A percentile compares a stretch with the other conserved stretches of the same genome.
These are phyloP conservation scores for Colletotrichum theobromicola DNA, from an alignment of 2,329 filamentous ascomycete genomes.

Conservation along the genomic window DNA sequence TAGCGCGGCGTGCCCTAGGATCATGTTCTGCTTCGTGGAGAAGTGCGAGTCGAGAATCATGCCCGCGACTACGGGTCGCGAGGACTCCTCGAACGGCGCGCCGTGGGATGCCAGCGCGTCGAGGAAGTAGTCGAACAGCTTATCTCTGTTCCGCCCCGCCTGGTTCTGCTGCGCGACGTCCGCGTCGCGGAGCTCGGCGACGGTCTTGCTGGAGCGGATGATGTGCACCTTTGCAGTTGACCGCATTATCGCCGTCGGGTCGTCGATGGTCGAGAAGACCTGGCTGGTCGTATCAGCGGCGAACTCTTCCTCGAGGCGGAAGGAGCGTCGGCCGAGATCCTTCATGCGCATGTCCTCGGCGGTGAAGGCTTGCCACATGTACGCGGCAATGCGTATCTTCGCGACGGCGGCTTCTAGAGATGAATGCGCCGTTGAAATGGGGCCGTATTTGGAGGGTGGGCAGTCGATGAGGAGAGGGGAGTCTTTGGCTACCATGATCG, in stretches of 20 bases:
- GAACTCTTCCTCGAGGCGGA: slow-evolving; percentile 78
- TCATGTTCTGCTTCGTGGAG: slow-evolving; percentile 61
- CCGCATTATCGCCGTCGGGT: slow-evolving; percentile 6
- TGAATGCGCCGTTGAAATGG: slow-evolving; percentile 53
- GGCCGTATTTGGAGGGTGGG: slow-evolving; percentile 61
- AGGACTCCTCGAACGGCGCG: slow-evolving; percentile 31
- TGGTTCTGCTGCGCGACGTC: slow-evolving; percentile 69
- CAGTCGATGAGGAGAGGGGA: slow-evolving; percentile 73
- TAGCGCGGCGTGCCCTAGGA: slow-evolving; percentile 71
- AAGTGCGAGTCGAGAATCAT: slow-evolving; percentile 74
- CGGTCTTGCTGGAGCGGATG: slow-evolving; percentile 68
- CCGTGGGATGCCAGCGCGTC: slow-evolving; percentile 52
- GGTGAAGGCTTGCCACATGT: slow-evolving; percentile 79
- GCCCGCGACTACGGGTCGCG: slow-evolving; percentile 70
- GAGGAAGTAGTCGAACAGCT: slow-evolving; percentile 47
- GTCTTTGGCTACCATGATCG: slow-evolving; percentile 72
- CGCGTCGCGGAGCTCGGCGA: slow-evolving; percentile 69
- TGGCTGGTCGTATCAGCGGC: slow-evolving; percentile 66
- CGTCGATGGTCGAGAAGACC: slow-evolving; percentile 14
- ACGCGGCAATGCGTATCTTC: slow-evolving; percentile 76
- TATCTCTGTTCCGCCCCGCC: slow-evolving; percentile 58
- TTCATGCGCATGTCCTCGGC: slow-evolving; percentile 76
- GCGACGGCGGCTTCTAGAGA: slow-evolving; percentile 68
- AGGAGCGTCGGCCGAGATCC: slow-evolving; percentile 71
- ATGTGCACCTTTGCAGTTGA: slow-evolving; percentile 69